These are phyloP conservation scores for Primulina huaijiensis DNA, from an alignment of 257 asterid genomes.

Conservation along the genomic window DNA sequence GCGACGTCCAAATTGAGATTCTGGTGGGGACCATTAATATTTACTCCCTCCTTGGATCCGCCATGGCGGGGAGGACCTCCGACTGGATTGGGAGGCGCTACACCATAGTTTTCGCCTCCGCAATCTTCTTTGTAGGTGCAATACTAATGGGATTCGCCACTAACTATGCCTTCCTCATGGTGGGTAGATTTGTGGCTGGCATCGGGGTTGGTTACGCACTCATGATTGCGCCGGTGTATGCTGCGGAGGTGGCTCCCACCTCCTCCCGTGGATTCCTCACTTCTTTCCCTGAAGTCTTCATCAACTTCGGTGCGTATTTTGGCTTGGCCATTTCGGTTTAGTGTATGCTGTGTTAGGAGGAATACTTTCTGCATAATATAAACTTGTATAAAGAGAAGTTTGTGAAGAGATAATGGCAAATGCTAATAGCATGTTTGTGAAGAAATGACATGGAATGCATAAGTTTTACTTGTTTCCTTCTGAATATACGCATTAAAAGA, in stretches of 20 bases:
- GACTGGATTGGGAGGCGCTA: conserved; percentile 46
- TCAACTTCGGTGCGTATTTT: background rate
- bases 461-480: too few species aligned
- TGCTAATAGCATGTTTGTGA: too few species aligned
- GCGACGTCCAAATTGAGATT: conserved; percentile 35
- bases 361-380: too few species aligned
- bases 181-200: conserved; percentile 40
- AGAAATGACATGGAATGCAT: too few species aligned
- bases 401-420: too few species aligned
- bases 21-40: conserved; percentile 38
- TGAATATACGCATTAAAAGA: too few species aligned
- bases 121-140: conserved; percentile 40
- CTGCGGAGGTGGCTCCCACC: background rate
- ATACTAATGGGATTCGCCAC: conserved; percentile 40
- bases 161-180: conserved; percentile 37
- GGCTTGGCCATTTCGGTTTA: background rate
- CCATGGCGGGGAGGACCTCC: conserved; percentile 43
- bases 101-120: conserved; percentile 35
- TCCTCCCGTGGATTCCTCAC: background rate
- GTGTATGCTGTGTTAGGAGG: too few species aligned
- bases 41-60: conserved; percentile 38
- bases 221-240: background rate
- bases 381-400: too few species aligned
- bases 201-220: conserved; percentile 38
- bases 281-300: background rate